Percentiles rank a stretch among this genome's conserved stretches.
These are phyloP conservation scores for Nakaseomyces delphensis DNA, from an alignment of 1,139 yeast species.

Conservation along the genomic window DNA sequence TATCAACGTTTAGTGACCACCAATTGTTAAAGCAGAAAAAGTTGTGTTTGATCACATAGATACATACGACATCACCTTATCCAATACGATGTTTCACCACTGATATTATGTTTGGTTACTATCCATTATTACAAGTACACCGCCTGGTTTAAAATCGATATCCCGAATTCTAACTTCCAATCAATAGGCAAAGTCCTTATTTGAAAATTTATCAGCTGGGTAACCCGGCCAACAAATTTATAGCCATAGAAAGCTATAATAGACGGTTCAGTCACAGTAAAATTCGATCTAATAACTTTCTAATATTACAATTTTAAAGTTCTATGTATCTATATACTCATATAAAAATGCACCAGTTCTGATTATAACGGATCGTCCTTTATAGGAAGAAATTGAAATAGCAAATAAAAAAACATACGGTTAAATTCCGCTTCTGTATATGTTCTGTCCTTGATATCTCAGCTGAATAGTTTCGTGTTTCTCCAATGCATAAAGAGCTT, in stretches of 20 bases:
- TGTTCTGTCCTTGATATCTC: slow-evolving; percentile 80
- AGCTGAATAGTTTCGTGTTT: slow-evolving; percentile 80
- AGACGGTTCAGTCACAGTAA: too few species aligned
- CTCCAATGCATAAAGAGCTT: slow-evolving; percentile 73
- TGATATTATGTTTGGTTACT: too few species aligned
- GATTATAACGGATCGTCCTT: background rate
- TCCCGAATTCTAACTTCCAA: background rate
- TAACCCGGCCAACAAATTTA: too few species aligned
- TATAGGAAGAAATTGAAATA: too few species aligned
- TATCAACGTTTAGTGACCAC: too few species aligned
- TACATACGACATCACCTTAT: background rate
- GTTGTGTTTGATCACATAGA: background rate
- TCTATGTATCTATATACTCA: background rate
- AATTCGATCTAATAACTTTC: too few species aligned
- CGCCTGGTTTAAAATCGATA: background rate
- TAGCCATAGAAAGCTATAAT: too few species aligned
- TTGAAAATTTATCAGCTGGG: too few species aligned
- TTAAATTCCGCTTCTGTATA: slow-evolving; percentile 70
- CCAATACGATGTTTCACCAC: background rate
- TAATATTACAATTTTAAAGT: background rate
- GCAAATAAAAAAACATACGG: too few species aligned
- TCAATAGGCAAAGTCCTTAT: too few species aligned
- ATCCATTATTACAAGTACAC: background rate
- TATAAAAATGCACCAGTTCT: background rate
- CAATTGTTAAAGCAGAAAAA: too few species aligned